Evolutionary conservation across 768 basidiomycete genomes (phyloP), one percentile per base, ranked within the genome.

Genomic region (Hypholoma fasciculare): DNA sequence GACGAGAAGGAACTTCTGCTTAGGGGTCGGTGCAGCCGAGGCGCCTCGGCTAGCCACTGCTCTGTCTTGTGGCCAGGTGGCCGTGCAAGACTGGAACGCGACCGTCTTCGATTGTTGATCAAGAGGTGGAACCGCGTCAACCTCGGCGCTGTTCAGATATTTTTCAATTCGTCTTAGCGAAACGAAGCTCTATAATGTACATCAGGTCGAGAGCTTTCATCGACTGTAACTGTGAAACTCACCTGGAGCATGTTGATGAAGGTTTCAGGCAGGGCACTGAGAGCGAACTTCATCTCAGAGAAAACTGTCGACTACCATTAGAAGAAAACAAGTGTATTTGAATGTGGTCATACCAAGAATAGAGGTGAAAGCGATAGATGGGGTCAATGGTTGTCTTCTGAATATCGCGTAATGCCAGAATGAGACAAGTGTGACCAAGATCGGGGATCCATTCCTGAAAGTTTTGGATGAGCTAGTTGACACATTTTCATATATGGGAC

Each of bases 91-190:
- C 67, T 89, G 89, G 63, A 96, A 82, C 0, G 87, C 80, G 53
- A 96, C 86, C 3, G 75, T 81, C 51, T 80, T 76, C n/a, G 80
- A 78, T 61, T 88, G 83, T 27, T 80, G 70, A 19, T 77, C 71
- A 7, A 90, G 70, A 2, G 86, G 85, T 4, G 78, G 80, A 11
- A 91, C 85, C 1, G 78, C 71, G 1, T 79, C 69, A 14, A 97
- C 86, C 72, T 98, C 95, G 1, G 83, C 81, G 8, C 83, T 80
- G 49, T 83, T 75, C 23, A 97, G 82, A 71, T 96, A 97, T 65
- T 92, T 94, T 69, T 96, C 94, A 59, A 97, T 95, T 51, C 95
- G 91, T 16, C 90, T 86, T 50, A 95, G 76, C 11, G 93, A 95
- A 14, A 97, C 92, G 47, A 91, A 78, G 54, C 86, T 84, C 88